Base-by-base conservation (phyloP, 1,284 basidiomycete species). In the Bondarzewia mesenterica region DNA sequence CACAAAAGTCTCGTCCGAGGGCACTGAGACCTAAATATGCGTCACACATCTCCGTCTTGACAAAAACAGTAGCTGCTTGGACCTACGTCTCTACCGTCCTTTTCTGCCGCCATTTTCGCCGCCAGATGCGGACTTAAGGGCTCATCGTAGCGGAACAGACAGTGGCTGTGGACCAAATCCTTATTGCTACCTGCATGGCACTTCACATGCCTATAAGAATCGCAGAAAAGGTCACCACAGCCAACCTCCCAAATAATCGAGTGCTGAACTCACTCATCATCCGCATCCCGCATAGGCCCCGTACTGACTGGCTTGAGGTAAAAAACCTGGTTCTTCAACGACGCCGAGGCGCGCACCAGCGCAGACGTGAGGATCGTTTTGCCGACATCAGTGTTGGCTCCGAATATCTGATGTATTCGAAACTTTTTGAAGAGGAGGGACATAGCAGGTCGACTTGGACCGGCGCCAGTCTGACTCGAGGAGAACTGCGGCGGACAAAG, bases 81-180 rank as follows among this genome's bases (percentile, higher is more conserved):
- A 52, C 47, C 41, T 53, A 61, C 63, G 56, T 56, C 52, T 20
- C 47, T 52, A 46, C 58, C 58, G 49, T 61, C 51, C 35, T 68
- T 66, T 32, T 73, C 70, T 0, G 69, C 67, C 1, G 80, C 79
- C 48, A 88, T 68, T 52, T 74, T 71, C 2, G 80, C 90, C 1
- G 95, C 95, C 21, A 97, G 71, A 65, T 98, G 95, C 0, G 95
- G 95, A 56, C 90, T 93, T 46, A 98, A 88, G 0, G 95, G 93
- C 50, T 95, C 86, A 39, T 85, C 73, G 57, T 89, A 96, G 46
- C 84, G 82, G 63, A 83, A 93, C 5, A 97, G 71, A 64, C 92
- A 95, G 16, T 79, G 73, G 1, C 85, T 75, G 12, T 73, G 62
- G n/a, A 92, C 73, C 5, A 65, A 63, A 27, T 61, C 60, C 39